Evolutionary conservation across 75 land plant genomes (phyloP).

Genomic region (Sequoia sempervirens): DNA sequence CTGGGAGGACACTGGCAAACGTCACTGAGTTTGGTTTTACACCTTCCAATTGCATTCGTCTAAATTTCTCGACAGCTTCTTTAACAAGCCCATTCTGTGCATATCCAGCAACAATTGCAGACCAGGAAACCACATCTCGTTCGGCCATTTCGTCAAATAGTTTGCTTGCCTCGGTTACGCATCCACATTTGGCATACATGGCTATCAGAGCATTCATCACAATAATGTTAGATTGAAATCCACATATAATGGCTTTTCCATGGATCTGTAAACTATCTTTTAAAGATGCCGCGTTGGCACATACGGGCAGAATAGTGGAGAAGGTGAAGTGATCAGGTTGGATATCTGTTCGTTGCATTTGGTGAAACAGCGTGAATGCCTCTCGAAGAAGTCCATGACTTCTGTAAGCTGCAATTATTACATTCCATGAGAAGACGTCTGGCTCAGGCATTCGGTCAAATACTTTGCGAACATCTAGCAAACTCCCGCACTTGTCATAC

Average conservation of each 20-base stretch:
- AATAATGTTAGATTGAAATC: constrained; percentile 15
- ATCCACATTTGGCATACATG: constrained; percentile 61
- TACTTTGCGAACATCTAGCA: constrained; percentile 10
- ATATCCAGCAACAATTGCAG: constrained; percentile 64
- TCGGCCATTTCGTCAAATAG: constrained; percentile 45
- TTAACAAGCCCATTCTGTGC: constrained; percentile 43
- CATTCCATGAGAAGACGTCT: not conserved
- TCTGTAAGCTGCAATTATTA: no score
- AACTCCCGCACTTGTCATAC: not conserved
- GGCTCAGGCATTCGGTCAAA: constrained; percentile 7
- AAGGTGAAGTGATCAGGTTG: no score
- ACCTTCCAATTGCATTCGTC: constrained; percentile 18
- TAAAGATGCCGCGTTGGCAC: constrained; percentile 1
- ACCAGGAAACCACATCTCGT: constrained; percentile 61
- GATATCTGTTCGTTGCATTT: no score
- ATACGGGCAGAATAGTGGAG: not conserved
- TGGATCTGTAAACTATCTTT: not conserved
- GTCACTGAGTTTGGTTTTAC: not conserved
- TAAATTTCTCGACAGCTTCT: constrained; percentile 44
- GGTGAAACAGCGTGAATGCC: no score
- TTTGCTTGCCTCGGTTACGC: constrained; percentile 31
- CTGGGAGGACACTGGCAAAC: no score
- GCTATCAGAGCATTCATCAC: constrained; percentile 48
- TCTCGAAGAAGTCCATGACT: no score
- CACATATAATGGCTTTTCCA: not conserved